Evolutionary conservation across 805 yeast genomes (phyloP).

Genomic region (Wickerhamiella parazyma): DNA sequence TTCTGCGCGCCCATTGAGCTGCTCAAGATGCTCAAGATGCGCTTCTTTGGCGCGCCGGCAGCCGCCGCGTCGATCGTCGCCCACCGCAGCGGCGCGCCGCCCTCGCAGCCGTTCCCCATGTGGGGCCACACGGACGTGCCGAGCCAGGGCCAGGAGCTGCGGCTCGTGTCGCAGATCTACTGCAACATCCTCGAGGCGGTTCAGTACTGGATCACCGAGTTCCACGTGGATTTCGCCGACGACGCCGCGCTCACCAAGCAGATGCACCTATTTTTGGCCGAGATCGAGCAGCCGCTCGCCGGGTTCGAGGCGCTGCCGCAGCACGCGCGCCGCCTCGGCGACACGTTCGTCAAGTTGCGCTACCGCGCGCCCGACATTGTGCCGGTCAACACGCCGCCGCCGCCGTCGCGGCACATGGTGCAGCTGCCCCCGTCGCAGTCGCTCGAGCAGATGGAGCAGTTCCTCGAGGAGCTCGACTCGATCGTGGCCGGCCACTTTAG

Average conservation of each 20-base stretch:
- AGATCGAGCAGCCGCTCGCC: constrained; percentile 3
- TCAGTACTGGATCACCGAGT: constrained; percentile 53
- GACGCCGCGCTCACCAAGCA: constrained; percentile 45
- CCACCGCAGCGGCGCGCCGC: constrained; percentile 10
- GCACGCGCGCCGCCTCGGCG: constrained; percentile 10
- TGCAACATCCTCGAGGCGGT: constrained; percentile 69
- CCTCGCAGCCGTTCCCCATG: constrained; percentile 19
- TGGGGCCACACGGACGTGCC: constrained; percentile 12
- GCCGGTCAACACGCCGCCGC: constrained; percentile 5
- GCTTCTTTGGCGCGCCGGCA: constrained; percentile 49
- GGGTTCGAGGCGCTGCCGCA: constrained; percentile 8
- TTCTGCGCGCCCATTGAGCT: constrained; percentile 45
- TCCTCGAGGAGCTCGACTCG: constrained; percentile 50
- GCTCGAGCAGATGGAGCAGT: constrained; percentile 34
- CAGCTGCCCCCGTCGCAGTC: constrained; percentile 6
- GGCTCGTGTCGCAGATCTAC: constrained; percentile 59
- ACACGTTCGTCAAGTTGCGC: constrained; percentile 13
- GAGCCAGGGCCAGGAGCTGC: constrained; percentile 3
- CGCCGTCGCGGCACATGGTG: constrained; percentile 9
- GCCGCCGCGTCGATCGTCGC: constrained; percentile 43
- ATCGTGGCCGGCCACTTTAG: constrained; percentile 44
- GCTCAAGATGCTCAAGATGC: constrained; percentile 37
- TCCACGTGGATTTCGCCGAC: constrained; percentile 62
- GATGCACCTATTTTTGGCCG: constrained; percentile 7
- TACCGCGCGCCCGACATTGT: constrained; percentile 10